Conservation (phyloP, 2,329 filamentous ascomycete genomes). For the Aspergillus awamori region DNA sequence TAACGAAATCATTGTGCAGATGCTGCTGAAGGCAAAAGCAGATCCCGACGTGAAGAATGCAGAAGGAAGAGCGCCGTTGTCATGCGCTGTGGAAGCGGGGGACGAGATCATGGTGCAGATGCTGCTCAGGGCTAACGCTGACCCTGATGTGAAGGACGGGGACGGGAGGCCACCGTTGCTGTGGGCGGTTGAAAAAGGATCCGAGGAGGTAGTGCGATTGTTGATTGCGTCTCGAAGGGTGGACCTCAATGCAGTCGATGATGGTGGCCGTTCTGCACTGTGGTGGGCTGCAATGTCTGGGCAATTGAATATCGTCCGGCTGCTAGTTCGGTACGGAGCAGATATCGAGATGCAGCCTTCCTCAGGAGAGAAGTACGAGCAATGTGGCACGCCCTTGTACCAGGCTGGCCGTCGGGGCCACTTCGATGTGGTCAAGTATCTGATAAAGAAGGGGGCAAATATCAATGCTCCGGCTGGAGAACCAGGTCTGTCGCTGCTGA, state of each 20-base stretch:
- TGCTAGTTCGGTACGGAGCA: conserved; percentile 25
- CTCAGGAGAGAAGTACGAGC: conserved; percentile 10
- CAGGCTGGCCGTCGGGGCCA: conserved; percentile 28
- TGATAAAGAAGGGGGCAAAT: conserved; percentile 29
- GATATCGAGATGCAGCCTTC: conserved; percentile 20
- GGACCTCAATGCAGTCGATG: conserved; percentile 25
- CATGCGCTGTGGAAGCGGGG: conserved; percentile 21
- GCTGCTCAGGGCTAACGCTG: conserved; percentile 22
- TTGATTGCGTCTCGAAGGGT: conserved; percentile 28
- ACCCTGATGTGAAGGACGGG: conserved; percentile 13
- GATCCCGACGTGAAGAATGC: conserved; percentile 19
- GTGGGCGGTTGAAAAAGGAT: conserved; percentile 24
- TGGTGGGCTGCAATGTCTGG: conserved; percentile 29
- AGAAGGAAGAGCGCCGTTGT: conserved; percentile 17
- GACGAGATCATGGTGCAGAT: conserved; percentile 21
- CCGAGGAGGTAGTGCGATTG: conserved; percentile 27
- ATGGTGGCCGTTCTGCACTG: conserved; percentile 23
- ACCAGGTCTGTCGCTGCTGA: conserved; percentile 21
- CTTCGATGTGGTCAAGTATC: conserved; percentile 29
- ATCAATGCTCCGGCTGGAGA: conserved; percentile 25
- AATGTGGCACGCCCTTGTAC: conserved; percentile 25
- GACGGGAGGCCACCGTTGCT: conserved; percentile 18
- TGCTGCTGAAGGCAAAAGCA: conserved; percentile 22
- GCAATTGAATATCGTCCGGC: conserved; percentile 21
- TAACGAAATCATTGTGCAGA: conserved; percentile 23